Base-by-base conservation (phyloP, 495 filamentous ascomycete genomes). In the Xylaria bambusicola region DNA sequence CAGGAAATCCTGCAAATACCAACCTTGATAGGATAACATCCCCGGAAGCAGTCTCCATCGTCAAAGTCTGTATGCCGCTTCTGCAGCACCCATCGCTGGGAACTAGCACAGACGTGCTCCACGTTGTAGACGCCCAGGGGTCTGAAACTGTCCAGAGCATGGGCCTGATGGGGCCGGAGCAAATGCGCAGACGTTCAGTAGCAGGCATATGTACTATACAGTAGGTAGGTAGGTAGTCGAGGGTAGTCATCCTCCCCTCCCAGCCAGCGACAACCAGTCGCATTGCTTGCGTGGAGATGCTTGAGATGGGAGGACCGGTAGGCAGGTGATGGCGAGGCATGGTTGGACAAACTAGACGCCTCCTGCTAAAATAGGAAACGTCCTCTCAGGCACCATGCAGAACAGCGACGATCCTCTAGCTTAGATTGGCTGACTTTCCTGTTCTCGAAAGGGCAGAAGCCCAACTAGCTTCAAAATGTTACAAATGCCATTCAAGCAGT, bases 351-450 rank as follows among this genome's bases (percentile, higher is more conserved):
- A 42, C 46, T 53, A 17, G 36, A 41, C 56, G 58, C 35, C 68
- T 71, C 68, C 68, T 71, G 52, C 68, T 63, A 13, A 29, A 71
- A 63, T 60, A 26, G 68, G 66, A 66, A 71, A 56, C 61, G 61
- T 50, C 20, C 20, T 45, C 35, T 63, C 66, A 66, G 66, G 68
- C 64, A 71, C 68, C 63, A 61, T 49, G 63, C 59, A 52, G 62
- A 52, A 62, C 65, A 62, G 55, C 23, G 38, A 35, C 26, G 57
- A 60, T 60, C 57, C 29, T 38, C 31, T 21, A 12, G 40, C 42
- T 21, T 29, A 60, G 48, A 55, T 62, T 40, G 48, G 53, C 15
- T 53, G 48, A 61, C 29, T 6, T 20, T 13, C 24, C 38, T 29
- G 51, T 57, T 59, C 62, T 62, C 62, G 52, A 65, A 63, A 60